Evolutionary conservation across 2,329 filamentous ascomycete genomes (phyloP).

Genomic region (Colletotrichum ledebouriae): DNA sequence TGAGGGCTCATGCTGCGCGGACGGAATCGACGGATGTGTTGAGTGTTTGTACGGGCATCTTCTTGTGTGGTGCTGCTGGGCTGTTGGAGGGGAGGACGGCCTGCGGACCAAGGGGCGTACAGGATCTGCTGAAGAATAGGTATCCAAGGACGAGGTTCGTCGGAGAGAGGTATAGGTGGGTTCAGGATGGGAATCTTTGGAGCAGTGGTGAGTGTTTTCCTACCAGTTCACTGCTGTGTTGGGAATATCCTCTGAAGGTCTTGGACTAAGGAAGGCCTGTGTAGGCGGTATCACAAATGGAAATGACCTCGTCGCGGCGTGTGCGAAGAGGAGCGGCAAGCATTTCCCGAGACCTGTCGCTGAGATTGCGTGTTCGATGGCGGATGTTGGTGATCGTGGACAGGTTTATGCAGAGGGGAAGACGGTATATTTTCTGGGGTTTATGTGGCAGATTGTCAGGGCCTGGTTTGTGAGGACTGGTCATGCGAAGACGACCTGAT

Average conservation of each 20-base stretch:
- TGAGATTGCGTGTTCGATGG: conserved; percentile 59
- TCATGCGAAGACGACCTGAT: conserved; percentile 19
- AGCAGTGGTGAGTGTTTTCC: conserved; percentile 59
- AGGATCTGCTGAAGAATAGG: conserved; percentile 54
- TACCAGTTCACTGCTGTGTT: background rate
- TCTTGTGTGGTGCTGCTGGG: conserved; percentile 63
- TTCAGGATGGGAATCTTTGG: conserved; percentile 67
- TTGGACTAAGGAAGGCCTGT: conserved; percentile 9
- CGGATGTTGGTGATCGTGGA: conserved; percentile 63
- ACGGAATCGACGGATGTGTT: conserved; percentile 60
- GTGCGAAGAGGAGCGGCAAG: conserved; percentile 56
- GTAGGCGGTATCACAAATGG: conserved; percentile 68
- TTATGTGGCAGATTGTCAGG: conserved; percentile 56
- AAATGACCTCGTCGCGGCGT: conserved; percentile 68
- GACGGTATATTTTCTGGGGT: conserved; percentile 49
- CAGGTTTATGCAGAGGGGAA: conserved; percentile 58
- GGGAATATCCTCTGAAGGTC: background rate
- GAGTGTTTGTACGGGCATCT: conserved; percentile 65
- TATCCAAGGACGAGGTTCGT: conserved; percentile 58
- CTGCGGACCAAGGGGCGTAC: conserved; percentile 61
- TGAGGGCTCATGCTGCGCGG: conserved; percentile 56
- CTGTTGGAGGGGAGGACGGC: conserved; percentile 60
- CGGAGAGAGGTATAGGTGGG: conserved; percentile 63
- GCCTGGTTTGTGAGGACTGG: conserved; percentile 49
- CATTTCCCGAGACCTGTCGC: conserved; percentile 59